Evolutionary conservation across 2,329 filamentous ascomycete genomes (phyloP).

Genomic region (Epichloe gansuensis): DNA sequence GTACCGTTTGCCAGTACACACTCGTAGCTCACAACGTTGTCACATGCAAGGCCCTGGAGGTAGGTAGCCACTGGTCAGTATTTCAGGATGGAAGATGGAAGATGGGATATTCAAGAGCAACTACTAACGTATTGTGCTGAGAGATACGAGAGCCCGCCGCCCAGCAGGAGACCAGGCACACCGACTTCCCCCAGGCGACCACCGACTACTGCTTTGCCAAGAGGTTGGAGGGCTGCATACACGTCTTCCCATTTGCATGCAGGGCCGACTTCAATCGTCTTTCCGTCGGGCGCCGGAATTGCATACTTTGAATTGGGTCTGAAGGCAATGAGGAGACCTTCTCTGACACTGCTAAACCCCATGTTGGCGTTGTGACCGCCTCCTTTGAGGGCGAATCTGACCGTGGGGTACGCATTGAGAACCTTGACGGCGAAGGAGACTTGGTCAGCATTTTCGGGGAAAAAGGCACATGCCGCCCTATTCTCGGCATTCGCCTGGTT

Average conservation of each 20-base stretch:
- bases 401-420: slow-evolving; percentile 29
- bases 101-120: slow-evolving; percentile 18
- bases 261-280: slow-evolving; percentile 30
- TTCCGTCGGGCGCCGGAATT: slow-evolving; percentile 17
- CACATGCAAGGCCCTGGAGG: slow-evolving; percentile 3
- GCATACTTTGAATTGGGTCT: slow-evolving; percentile 4
- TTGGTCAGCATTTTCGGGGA: slow-evolving; percentile 35
- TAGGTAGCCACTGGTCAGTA: neutral
- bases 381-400: slow-evolving; percentile 40
- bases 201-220: slow-evolving; percentile 29
- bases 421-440: slow-evolving; percentile 39
- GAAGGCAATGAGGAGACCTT: slow-evolving; percentile 30
- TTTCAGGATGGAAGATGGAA: neutral
- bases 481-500: slow-evolving; percentile 8
- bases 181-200: slow-evolving; percentile 35
- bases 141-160: slow-evolving; percentile 39
- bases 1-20: slow-evolving; percentile 38
- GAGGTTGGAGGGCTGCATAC: slow-evolving; percentile 25
- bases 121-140: slow-evolving; percentile 34
- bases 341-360: slow-evolving; percentile 36
- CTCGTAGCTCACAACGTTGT: slow-evolving; percentile 30
- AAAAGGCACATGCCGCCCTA: slow-evolving; percentile 28
- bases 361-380: slow-evolving; percentile 46
- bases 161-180: slow-evolving; percentile 37
- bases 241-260: slow-evolving; percentile 32